These are phyloP conservation scores for Fusarium cicatricum DNA, from an alignment of 2,329 filamentous ascomycete species.

Conservation along the genomic window DNA sequence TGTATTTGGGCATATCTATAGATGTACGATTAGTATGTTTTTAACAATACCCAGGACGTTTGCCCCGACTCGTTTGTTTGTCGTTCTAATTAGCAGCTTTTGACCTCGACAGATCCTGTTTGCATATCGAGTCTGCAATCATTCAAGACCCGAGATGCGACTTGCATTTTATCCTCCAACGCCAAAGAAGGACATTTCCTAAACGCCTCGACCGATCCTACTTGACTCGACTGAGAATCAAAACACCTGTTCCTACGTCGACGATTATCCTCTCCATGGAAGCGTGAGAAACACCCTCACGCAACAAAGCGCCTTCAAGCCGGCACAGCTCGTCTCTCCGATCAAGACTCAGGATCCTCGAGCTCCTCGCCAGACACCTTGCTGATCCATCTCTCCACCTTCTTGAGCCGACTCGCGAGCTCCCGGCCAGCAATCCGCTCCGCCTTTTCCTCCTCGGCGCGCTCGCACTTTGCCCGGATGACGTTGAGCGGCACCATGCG, in stretches of 20 bases:
- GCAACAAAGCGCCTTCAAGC: background rate
- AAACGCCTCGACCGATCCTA: background rate
- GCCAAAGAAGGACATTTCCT: background rate
- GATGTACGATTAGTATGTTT: slow-evolving; percentile 17
- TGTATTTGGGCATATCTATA: slow-evolving; percentile 14
- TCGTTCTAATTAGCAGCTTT: background rate
- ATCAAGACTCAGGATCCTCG: slow-evolving; percentile 5
- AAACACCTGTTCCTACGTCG: background rate
- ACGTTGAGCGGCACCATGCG: slow-evolving; percentile 50
- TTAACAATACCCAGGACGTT: slow-evolving; percentile 17
- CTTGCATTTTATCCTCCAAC: background rate
- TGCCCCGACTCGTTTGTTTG: slow-evolving; percentile 8
- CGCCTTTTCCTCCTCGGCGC: slow-evolving; percentile 34
- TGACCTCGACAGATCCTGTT: slow-evolving; percentile 5
- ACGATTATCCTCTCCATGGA: background rate
- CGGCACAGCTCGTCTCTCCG: background rate
- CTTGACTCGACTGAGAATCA: slow-evolving; percentile 5
- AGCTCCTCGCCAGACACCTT: slow-evolving; percentile 15
- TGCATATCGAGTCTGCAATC: background rate
- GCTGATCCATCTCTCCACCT: slow-evolving; percentile 36
- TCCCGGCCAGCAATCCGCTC: slow-evolving; percentile 8
- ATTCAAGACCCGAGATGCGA: no score
- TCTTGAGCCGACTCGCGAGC: slow-evolving; percentile 3
- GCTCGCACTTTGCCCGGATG: slow-evolving; percentile 48
- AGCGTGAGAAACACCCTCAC: background rate